Percentiles rank a stretch among this genome's conserved stretches.
Conservation (phyloP, 2,329 filamentous ascomycete species). For the Emmonsiellopsis sp. region DNA sequence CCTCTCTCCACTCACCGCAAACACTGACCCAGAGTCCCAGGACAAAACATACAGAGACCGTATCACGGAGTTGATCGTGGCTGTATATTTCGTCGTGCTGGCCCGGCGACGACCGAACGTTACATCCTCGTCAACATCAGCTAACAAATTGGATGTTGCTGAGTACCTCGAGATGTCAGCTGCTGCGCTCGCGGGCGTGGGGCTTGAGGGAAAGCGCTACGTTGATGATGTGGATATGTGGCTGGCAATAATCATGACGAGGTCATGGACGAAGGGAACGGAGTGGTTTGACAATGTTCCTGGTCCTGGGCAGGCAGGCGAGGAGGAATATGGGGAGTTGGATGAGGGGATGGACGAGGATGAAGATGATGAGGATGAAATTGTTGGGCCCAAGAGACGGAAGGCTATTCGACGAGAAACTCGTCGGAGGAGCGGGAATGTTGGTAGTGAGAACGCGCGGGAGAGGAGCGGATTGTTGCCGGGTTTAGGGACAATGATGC, state of each 20-base stretch:
- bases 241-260: slow-evolving; percentile 45
- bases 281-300: slow-evolving; percentile 59
- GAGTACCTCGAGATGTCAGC: slow-evolving; percentile 32
- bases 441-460: slow-evolving; percentile 10
- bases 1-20: slow-evolving; percentile 32
- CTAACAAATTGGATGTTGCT: slow-evolving; percentile 29
- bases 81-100: slow-evolving; percentile 36
- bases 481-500: slow-evolving; percentile 43
- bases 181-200: slow-evolving; percentile 26
- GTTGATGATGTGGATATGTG: slow-evolving; percentile 53
- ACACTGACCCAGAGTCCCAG: slow-evolving; percentile 33
- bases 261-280: slow-evolving; percentile 44
- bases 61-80: slow-evolving; percentile 30
- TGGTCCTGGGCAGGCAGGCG: slow-evolving; percentile 9
- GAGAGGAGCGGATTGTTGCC: slow-evolving; percentile 29
- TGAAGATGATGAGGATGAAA: slow-evolving; percentile 21
- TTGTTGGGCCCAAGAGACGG: slow-evolving; percentile 18
- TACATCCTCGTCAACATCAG: slow-evolving; percentile 8
- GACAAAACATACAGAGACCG: slow-evolving; percentile 32
- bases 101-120: slow-evolving; percentile 21
- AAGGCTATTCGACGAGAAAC: slow-evolving; percentile 13
- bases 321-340: slow-evolving; percentile 1
- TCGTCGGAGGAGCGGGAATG: neutral
- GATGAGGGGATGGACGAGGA: slow-evolving; percentile 15
- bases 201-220: slow-evolving; percentile 25